Conservation (phyloP, 306 rosid genomes). For the Lithocarpus polystachyus region DNA sequence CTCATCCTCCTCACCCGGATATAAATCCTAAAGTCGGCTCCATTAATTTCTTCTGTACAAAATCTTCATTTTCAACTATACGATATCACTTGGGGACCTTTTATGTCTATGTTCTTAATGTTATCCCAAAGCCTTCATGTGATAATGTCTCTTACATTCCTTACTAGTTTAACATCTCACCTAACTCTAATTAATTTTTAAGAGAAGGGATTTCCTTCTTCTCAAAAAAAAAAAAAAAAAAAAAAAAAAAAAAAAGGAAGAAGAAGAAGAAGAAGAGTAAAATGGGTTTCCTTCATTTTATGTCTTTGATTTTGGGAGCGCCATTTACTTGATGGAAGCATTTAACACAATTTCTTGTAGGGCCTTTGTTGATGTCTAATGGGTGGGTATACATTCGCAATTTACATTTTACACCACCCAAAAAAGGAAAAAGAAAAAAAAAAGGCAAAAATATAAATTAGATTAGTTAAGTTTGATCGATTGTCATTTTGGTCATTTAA, state of each 20-base stretch:
- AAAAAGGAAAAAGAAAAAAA: background rate
- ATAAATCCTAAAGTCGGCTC: slow-evolving; percentile 5
- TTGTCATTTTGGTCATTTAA: no score
- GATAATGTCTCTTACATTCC: slow-evolving; percentile 36
- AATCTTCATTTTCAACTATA: slow-evolving; percentile 18
- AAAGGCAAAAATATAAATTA: no score
- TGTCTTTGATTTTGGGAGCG: slow-evolving; percentile 31
- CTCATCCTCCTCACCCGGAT: slow-evolving; percentile 3
- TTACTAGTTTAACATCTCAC: background rate
- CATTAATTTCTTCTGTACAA: slow-evolving; percentile 10
- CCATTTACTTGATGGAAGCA: slow-evolving; percentile 2
- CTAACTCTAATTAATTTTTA: slow-evolving; percentile 3
- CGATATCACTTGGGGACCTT: slow-evolving; percentile 30
- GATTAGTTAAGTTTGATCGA: no score
- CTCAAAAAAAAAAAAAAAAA: no score
- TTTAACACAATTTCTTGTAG: background rate
- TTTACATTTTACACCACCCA: background rate
- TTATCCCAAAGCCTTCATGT: slow-evolving; percentile 46
- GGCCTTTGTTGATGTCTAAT: slow-evolving; percentile 7
- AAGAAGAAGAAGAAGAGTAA: no score
- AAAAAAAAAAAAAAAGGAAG: no score
- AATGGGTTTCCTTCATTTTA: slow-evolving; percentile 25
- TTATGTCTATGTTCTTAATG: slow-evolving; percentile 34
- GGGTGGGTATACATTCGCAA: background rate
- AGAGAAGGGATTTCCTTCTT: slow-evolving; percentile 22